Evolutionary conservation across 805 yeast species (phyloP).

Genomic region (Wickerhamiella alocasiicola): DNA sequence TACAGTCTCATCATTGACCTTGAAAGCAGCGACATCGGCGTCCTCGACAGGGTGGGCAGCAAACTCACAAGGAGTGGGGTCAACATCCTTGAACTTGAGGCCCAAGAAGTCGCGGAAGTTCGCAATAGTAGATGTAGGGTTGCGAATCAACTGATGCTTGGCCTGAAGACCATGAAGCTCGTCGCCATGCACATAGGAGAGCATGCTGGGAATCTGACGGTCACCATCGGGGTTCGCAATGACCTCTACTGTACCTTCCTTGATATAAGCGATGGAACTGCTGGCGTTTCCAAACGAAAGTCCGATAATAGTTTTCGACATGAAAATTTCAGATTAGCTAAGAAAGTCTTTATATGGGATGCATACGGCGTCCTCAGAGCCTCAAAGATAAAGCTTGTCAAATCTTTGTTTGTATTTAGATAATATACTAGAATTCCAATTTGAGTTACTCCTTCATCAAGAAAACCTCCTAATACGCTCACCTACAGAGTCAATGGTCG

Average conservation of each 20-base stretch:
- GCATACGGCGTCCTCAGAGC: no score
- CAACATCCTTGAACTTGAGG: constrained; percentile 53
- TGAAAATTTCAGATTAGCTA: constrained; percentile 10
- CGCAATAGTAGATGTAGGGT: constrained; percentile 71
- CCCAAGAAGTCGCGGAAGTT: constrained; percentile 93
- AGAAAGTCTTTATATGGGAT: no score
- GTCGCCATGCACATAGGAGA: constrained; percentile 85
- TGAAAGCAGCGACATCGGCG: constrained; percentile 59
- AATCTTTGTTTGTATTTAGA: no score
- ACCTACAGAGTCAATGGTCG: no score
- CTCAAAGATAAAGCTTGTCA: no score
- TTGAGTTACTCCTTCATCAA: no score
- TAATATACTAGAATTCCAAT: no score
- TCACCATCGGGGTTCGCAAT: constrained; percentile 99
- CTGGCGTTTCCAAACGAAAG: constrained; percentile 93
- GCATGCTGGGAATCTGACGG: constrained; percentile 85
- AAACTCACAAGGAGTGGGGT: constrained; percentile 46
- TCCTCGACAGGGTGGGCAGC: constrained; percentile 56
- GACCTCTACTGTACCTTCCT: constrained; percentile 88
- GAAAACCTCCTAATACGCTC: no score
- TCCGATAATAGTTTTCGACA: constrained; percentile 58
- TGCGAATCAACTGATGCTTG: constrained; percentile 78
- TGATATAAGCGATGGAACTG: constrained; percentile 73
- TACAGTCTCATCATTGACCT: constrained; percentile 36
- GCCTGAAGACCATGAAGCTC: constrained; percentile 98